These are phyloP conservation scores for Penicillium mononematosum DNA, from an alignment of 495 filamentous ascomycete species.

Conservation along the genomic window DNA sequence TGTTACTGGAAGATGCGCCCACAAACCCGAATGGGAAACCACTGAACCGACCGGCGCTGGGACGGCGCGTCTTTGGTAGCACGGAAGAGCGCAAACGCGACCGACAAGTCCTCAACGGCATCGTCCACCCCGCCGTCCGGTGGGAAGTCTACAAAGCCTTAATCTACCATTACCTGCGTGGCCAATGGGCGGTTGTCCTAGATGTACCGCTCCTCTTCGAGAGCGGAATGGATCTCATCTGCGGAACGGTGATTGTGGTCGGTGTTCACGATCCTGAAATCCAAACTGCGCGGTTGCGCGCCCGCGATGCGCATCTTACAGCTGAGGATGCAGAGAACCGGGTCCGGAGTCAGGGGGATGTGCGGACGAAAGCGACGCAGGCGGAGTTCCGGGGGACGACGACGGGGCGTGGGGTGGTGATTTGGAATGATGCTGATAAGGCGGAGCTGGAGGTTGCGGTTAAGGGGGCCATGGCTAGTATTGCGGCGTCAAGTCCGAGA, in stretches of 20 bases:
- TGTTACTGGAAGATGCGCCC: conserved; percentile 56
- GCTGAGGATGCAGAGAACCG: conserved; percentile 78
- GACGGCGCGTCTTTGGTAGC: conserved; percentile 79
- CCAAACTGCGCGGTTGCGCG: conserved; percentile 75
- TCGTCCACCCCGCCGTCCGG: conserved; percentile 85
- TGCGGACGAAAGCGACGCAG: conserved; percentile 74
- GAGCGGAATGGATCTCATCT: conserved; percentile 73
- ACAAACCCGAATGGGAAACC: conserved; percentile 56
- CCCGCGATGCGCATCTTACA: conserved; percentile 68
- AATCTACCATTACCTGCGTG: conserved; percentile 61
- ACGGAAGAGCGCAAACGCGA: conserved; percentile 62
- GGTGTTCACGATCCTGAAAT: conserved; percentile 68
- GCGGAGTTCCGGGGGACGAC: conserved; percentile 60
- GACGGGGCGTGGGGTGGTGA: conserved; percentile 63
- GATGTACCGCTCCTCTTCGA: conserved; percentile 94
- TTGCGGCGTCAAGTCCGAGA: conserved; percentile 61
- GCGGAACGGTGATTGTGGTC: conserved; percentile 81
- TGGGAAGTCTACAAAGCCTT: conserved; percentile 70
- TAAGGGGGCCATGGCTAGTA: conserved; percentile 55
- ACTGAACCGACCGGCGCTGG: conserved; percentile 82
- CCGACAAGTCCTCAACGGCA: conserved; percentile 74
- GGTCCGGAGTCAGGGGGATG: conserved; percentile 79
- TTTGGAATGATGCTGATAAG: conserved; percentile 80
- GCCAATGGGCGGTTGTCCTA: conserved; percentile 83
- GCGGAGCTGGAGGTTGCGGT: conserved; percentile 67